Conservation (phyloP, 2,329 filamentous ascomycete genomes). For the Trematosphaeria pertusa region DNA sequence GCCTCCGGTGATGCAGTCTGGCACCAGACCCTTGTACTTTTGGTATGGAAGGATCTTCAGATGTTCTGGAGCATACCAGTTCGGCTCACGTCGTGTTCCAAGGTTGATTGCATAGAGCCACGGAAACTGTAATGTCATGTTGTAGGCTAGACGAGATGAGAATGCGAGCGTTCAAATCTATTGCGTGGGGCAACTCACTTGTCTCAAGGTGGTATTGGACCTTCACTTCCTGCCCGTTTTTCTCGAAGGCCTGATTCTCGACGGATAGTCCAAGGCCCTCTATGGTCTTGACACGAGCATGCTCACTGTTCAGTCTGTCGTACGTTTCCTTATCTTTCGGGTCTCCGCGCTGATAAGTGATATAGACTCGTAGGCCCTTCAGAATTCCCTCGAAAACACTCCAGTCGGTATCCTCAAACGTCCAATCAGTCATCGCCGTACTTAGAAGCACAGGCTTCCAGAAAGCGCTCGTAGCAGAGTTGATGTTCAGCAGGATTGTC, state of each 20-base stretch:
- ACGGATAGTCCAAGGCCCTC: conserved; percentile 11
- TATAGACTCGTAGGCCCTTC: conserved; percentile 12
- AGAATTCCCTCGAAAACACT: conserved; percentile 1
- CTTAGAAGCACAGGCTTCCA: conserved; percentile 1
- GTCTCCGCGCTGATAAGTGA: conserved; percentile 10
- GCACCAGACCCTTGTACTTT: neutral
- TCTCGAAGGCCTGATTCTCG: conserved; percentile 12
- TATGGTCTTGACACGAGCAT: conserved; percentile 17
- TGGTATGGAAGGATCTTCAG: conserved; percentile 1
- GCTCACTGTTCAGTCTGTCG: conserved; percentile 2
- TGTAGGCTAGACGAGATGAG: no score
- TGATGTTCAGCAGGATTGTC: conserved; percentile 23
- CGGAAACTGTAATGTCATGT: neutral
- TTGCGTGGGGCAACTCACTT: neutral
- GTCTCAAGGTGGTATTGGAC: neutral
- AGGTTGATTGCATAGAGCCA: neutral
- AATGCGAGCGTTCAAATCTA: neutral
- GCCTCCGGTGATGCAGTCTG: neutral
- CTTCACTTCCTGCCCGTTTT: no score
- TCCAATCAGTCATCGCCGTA: neutral
- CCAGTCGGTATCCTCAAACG: neutral
- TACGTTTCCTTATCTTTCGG: conserved; percentile 5
- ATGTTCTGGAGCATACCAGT: neutral
- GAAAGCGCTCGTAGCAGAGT: conserved; percentile 17
- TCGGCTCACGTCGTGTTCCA: neutral